These are phyloP conservation scores for Aquilaria agallochum DNA, from an alignment of 441 rosid genomes.

Conservation along the genomic window DNA sequence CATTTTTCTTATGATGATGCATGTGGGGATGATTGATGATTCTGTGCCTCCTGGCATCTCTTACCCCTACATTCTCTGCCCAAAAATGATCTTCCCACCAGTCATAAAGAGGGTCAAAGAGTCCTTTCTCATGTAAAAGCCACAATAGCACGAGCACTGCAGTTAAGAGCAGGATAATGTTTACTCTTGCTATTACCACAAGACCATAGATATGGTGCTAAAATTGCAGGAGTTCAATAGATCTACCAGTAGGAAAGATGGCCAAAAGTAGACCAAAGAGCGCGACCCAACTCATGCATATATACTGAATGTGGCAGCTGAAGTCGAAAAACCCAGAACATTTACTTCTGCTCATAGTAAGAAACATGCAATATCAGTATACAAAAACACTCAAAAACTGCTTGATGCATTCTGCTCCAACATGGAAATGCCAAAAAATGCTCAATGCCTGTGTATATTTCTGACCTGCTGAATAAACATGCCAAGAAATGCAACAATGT, in stretches of 20 bases:
- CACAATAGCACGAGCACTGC: slow-evolving; percentile 74
- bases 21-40: slow-evolving; percentile 15
- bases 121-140: slow-evolving; percentile 91
- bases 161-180: slow-evolving; percentile 8
- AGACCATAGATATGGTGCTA: background rate
- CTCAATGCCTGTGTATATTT: no score
- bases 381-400: background rate
- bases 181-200: background rate
- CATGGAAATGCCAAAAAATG: no score
- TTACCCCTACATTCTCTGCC: slow-evolving; percentile 19
- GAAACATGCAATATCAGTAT: background rate
- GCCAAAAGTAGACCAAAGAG: slow-evolving; percentile 76
- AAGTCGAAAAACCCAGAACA: slow-evolving; percentile 83
- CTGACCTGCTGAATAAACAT: no score
- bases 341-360: slow-evolving; percentile 45
- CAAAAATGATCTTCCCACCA: slow-evolving; percentile 79
- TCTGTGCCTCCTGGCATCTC: slow-evolving; percentile 16
- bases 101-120: slow-evolving; percentile 76
- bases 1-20: slow-evolving; percentile 25
- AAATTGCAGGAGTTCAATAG: background rate
- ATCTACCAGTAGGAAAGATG: slow-evolving; percentile 67
- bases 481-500: no score
- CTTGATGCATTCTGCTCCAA: no score
- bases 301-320: slow-evolving; percentile 85
- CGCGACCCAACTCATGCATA: slow-evolving; percentile 87